phyloP scores from a whole-genome alignment of 2,329 filamentous ascomycete species.

The Aspergillus spinulosporus region DNA sequence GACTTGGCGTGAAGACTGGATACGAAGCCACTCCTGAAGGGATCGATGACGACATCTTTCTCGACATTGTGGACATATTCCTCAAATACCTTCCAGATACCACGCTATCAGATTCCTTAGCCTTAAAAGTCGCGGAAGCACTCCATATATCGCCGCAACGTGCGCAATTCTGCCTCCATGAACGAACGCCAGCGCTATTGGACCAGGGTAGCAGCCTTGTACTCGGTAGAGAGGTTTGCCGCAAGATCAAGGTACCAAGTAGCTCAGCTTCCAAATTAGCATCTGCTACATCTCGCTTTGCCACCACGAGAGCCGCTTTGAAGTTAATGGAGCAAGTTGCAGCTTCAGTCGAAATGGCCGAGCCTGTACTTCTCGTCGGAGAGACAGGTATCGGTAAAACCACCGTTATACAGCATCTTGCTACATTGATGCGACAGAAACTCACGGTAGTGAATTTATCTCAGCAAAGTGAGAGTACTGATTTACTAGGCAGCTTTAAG shows the following conservation, averaged over 20 bases:
- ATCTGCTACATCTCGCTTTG: constrained; percentile 61
- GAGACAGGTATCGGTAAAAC: constrained; percentile 99
- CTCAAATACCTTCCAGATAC: constrained; percentile 73
- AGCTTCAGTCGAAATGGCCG: constrained; percentile 76
- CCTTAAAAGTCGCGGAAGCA: constrained; percentile 74
- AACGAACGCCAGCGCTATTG: constrained; percentile 70
- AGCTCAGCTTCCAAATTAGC: constrained; percentile 47
- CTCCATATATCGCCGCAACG: constrained; percentile 83
- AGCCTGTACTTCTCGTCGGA: constrained; percentile 91
- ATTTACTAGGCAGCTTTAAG: constrained; percentile 93
- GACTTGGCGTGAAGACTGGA: constrained; percentile 61
- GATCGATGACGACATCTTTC: constrained; percentile 78
- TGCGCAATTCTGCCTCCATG: constrained; percentile 72
- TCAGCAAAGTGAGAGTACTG: constrained; percentile 96
- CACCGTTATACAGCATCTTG: constrained; percentile 89
- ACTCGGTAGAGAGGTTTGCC: constrained; percentile 66
- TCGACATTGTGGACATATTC: constrained; percentile 93
- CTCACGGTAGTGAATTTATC: constrained; percentile 93
- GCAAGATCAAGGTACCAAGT: constrained; percentile 54
- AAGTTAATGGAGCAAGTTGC: constrained; percentile 85
- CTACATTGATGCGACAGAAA: constrained; percentile 78
- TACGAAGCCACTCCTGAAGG: constrained; percentile 71
- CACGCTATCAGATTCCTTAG: constrained; percentile 53
- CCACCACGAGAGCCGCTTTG: constrained; percentile 81
- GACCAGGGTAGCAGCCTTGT: constrained; percentile 59